Conservation (phyloP, 768 basidiomycete species). For the Termitomyces sp. region DNA sequence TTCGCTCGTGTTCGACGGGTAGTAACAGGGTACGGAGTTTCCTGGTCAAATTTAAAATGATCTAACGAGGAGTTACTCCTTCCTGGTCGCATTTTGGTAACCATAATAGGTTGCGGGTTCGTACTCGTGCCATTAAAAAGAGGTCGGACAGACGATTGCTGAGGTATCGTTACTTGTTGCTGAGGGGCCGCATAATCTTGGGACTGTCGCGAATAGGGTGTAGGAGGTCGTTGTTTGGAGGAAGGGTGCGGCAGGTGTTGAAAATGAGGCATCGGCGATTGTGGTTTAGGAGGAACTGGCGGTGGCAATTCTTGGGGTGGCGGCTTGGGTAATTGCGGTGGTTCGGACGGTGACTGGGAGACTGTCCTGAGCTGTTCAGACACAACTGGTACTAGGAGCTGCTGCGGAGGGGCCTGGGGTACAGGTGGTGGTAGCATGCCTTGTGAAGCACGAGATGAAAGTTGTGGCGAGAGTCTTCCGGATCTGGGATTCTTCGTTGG, state of each 20-base stretch:
- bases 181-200: slow-evolving; percentile 1
- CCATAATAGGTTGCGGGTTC: slow-evolving; percentile 31
- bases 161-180: neutral
- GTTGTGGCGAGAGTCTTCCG: slow-evolving; percentile 22
- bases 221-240: neutral
- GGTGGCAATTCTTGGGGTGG: neutral
- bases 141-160: slow-evolving; percentile 12
- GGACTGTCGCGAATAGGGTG: neutral
- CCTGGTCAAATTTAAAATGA: slow-evolving; percentile 65
- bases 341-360: neutral
- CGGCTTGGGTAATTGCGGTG: neutral
- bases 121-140: slow-evolving; percentile 10
- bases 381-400: slow-evolving; percentile 14
- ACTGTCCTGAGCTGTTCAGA: neutral
- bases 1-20: slow-evolving; percentile 22
- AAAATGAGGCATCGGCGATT: slow-evolving; percentile 1
- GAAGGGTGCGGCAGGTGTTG: neutral
- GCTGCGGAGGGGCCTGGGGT: slow-evolving; percentile 7
- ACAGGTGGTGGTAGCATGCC: slow-evolving; percentile 15
- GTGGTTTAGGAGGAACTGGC: neutral
- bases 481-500: slow-evolving; percentile 24
- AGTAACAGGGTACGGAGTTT: slow-evolving; percentile 59
- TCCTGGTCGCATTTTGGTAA: slow-evolving; percentile 33
- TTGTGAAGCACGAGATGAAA: slow-evolving; percentile 17
- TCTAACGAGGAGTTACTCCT: slow-evolving; percentile 30